phyloP scores from a whole-genome alignment of 345 rosid species.

The Camelina neglecta region DNA sequence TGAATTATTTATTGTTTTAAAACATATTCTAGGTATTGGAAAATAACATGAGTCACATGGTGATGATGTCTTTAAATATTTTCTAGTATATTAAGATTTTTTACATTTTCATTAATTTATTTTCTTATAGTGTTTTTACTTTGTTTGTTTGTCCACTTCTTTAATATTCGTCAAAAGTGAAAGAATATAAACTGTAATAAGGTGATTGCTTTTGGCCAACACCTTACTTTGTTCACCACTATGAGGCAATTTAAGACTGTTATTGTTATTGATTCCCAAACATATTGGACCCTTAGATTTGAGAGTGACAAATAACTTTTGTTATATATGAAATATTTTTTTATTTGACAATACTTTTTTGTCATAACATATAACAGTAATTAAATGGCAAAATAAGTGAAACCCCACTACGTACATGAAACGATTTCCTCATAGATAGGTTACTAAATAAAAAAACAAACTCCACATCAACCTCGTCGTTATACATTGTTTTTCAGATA shows the following conservation, averaged over 20 bases:
- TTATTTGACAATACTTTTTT: slow-evolving; percentile 1
- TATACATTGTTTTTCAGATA: neutral
- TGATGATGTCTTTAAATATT: slow-evolving; percentile 32
- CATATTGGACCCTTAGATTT: slow-evolving; percentile 43
- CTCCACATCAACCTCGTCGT: slow-evolving; percentile 12
- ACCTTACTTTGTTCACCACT: slow-evolving; percentile 48
- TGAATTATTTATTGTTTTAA: neutral
- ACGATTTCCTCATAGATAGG: slow-evolving; percentile 20
- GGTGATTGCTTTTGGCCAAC: slow-evolving; percentile 47
- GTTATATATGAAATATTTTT: neutral
- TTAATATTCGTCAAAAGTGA: slow-evolving; percentile 40
- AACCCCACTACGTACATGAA: slow-evolving; percentile 18
- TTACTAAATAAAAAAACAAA: neutral
- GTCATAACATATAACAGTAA: slow-evolving; percentile 15
- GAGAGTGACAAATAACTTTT: slow-evolving; percentile 33
- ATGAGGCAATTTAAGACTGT: slow-evolving; percentile 41
- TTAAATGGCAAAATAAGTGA: slow-evolving; percentile 26
- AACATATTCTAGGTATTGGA: slow-evolving; percentile 25
- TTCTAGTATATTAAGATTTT: slow-evolving; percentile 5
- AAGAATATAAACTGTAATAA: slow-evolving; percentile 33
- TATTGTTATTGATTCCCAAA: slow-evolving; percentile 49
- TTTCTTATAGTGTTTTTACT: neutral
- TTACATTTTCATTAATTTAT: slow-evolving; percentile 6
- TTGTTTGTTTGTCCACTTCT: slow-evolving; percentile 28
- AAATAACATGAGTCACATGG: slow-evolving; percentile 43